Base-by-base conservation (phyloP, 2,329 filamentous ascomycete genomes). In the Ophiosphaerella narmari region DNA sequence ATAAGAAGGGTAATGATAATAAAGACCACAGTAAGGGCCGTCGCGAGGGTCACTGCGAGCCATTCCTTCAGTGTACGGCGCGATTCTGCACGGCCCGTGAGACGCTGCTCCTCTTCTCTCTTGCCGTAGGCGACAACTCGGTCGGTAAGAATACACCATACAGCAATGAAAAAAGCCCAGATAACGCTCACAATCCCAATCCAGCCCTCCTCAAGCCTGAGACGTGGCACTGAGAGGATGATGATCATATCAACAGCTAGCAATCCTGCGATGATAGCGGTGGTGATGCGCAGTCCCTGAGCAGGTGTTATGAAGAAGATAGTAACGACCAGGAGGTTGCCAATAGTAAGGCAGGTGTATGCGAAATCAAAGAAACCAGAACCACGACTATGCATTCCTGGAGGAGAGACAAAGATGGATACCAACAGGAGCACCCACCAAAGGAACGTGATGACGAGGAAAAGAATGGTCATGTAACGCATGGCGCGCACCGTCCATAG, bases 361-460 rank as follows among this genome's bases (percentile, higher is more conserved):
- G 87, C 84, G 68, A 96, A 95, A 50, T 90, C 84, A 71, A 91
- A 91, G 82, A 96, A 99, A 34, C 90, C 90, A n/a, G 91, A 94
- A 5, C 94, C 94, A 44, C 91, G 86, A 8, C 86, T 89, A 70
- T 94, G 86, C 70, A 97, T 86, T 39, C 88, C 87, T 1, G 93
- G 93, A 12, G 91, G 91, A 45, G 90, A 96, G 60, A 95, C 86
- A 75, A 99, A 99, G 59, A 88, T 86, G 47, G 90, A 91, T 13
- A 97, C 85, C n/a, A 99, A 81, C 31, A 96, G 79, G 46, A 97
- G 73, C 8, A 90, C 82, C 93, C 94, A 97, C 93, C 93, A 97
- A n/a, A 91, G 65, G 65, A 95, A 91, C 48, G 86, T 89, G 62
- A 92, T 70, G 43, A 85, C 72, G 16, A 93, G 79, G 67, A 97